A percentile compares a stretch with the other conserved stretches of the same genome.
Conservation (phyloP, 495 filamentous ascomycete species). For the Mytilinidion resinicola region DNA sequence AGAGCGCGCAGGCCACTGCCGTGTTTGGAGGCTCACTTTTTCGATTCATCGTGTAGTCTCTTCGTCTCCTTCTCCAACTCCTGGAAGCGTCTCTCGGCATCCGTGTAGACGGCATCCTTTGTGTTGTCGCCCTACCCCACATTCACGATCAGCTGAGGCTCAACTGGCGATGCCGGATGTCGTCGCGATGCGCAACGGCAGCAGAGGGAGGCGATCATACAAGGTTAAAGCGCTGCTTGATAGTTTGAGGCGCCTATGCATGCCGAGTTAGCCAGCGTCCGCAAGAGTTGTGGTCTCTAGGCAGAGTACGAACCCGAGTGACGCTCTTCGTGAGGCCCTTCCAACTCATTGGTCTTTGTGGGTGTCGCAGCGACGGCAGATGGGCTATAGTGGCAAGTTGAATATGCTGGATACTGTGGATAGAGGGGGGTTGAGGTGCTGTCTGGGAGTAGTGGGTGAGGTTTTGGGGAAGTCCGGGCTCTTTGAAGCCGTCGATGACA, state of each 20-base stretch:
- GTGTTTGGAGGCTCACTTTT: slow-evolving; percentile 51
- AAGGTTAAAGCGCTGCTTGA: slow-evolving; percentile 88
- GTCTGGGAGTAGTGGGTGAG: background rate
- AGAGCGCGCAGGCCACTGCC: background rate
- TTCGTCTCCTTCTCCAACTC: slow-evolving; percentile 94
- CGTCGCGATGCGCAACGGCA: slow-evolving; percentile 9
- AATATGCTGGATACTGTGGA: background rate
- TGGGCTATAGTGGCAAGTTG: background rate
- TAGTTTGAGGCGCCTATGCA: slow-evolving; percentile 73
- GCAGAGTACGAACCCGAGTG: slow-evolving; percentile 53
- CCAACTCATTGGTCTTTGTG: slow-evolving; percentile 69
- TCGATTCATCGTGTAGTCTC: slow-evolving; percentile 87
- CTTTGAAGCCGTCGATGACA: slow-evolving; percentile 5
- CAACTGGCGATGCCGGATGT: slow-evolving; percentile 14
- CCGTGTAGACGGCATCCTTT: slow-evolving; percentile 89
- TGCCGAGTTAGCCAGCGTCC: slow-evolving; percentile 13
- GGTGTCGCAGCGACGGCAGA: background rate
- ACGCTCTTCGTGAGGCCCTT: slow-evolving; percentile 91
- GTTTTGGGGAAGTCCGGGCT: slow-evolving; percentile 3
- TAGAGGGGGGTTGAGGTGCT: background rate
- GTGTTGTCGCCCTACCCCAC: slow-evolving; percentile 65
- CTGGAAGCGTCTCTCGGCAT: slow-evolving; percentile 88
- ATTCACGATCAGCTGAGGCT: slow-evolving; percentile 6
- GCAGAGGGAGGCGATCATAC: slow-evolving; percentile 35
- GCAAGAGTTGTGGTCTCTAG: background rate